A percentile compares a stretch with the other conserved stretches of the same genome.
Evolutionary conservation across 2,329 filamentous ascomycete species (phyloP).

Genomic region (Chaetoscypha palmicola): DNA sequence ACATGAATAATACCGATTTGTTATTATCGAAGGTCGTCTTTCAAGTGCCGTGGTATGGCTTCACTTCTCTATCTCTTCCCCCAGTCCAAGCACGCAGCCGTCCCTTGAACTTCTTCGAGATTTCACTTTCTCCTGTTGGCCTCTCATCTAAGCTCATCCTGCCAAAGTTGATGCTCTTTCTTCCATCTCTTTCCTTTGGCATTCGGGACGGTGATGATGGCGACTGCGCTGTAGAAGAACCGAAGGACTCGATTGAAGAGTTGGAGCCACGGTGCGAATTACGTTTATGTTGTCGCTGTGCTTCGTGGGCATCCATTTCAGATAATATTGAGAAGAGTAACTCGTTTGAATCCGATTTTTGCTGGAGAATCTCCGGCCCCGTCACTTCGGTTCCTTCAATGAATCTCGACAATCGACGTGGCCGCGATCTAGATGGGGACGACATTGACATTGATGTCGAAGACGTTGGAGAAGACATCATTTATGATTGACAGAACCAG

Average conservation of each 20-base stretch:
- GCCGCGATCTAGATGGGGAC: background rate
- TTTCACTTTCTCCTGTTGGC: conserved; percentile 2
- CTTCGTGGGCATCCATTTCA: conserved; percentile 19
- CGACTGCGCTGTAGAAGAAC: conserved; percentile 4
- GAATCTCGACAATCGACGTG: conserved; percentile 10
- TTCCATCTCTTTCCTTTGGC: conserved; percentile 10
- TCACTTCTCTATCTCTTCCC: conserved; percentile 13
- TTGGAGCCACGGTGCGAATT: conserved; percentile 8
- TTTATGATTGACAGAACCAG: background rate
- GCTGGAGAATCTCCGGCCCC: conserved; percentile 9
- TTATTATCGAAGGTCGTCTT: too few relatives aligned
- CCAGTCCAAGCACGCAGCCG: conserved; percentile 20
- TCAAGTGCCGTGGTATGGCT: conserved; percentile 21
- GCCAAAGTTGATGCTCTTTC: conserved; percentile 15
- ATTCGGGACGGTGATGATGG: background rate
- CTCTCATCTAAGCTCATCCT: conserved; percentile 15
- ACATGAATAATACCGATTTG: background rate
- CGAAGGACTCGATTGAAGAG: conserved; percentile 13
- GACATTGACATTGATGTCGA: background rate
- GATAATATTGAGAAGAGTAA: conserved; percentile 14
- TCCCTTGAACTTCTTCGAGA: conserved; percentile 19
- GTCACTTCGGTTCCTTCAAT: conserved; percentile 9
- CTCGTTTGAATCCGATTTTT: conserved; percentile 9
- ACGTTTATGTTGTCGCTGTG: conserved; percentile 1
- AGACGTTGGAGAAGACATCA: background rate